Evolutionary conservation across 1,284 basidiomycete species (phyloP), one percentile per base, ranked within the genome.

Genomic region (Trichosporon asahii): DNA sequence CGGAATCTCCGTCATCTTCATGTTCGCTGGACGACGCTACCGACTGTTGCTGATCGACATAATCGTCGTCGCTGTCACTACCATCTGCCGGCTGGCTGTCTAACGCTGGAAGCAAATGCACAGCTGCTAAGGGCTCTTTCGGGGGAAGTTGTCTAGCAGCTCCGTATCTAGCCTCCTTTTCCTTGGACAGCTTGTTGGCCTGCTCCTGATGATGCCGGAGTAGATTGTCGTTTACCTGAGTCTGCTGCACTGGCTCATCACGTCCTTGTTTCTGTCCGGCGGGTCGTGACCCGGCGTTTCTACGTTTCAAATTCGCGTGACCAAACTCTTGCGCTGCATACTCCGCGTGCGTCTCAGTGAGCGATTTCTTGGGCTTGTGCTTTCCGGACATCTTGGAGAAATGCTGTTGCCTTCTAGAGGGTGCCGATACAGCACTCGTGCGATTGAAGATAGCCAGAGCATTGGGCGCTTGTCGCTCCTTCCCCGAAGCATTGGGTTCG

Each of bases 331-430:
- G 74, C 14, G 69, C 80, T 6, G 79, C 80, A 64, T 73, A 73
- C 6, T 74, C 74, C 14, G 76, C 60, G 44, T 77, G 76, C 0
- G 78, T 79, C 64, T 82, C 80, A n/a, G 76, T 76, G 0, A 72
- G 23, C 1, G 64, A 65, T 9, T 70, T n/a, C 44, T 75, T 76
- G 9, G 64, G 14, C 37, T 33, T 65, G 25, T 49, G 46, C 63
- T 73, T 76, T 14, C 76, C 76, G 11, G 78, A 71, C 21, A 66
- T 55, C n/a, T 65, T 69, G 21, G 76, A 61, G n/a, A 76, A 14
- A 0, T 64, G 33, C 68, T 79, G 76, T 21, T 71, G 66, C n/a
- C 74, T 61, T 23, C 67, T 74, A 1, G 72, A 72, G 0, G 77
- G 66, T 3, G 70, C 73, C 12, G 75, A 68, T 4, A 67, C 29